Percentiles rank a stretch among this genome's conserved stretches.
phyloP scores from a whole-genome alignment of 768 basidiomycete genomes.

The Panaeolus cyanescens region DNA sequence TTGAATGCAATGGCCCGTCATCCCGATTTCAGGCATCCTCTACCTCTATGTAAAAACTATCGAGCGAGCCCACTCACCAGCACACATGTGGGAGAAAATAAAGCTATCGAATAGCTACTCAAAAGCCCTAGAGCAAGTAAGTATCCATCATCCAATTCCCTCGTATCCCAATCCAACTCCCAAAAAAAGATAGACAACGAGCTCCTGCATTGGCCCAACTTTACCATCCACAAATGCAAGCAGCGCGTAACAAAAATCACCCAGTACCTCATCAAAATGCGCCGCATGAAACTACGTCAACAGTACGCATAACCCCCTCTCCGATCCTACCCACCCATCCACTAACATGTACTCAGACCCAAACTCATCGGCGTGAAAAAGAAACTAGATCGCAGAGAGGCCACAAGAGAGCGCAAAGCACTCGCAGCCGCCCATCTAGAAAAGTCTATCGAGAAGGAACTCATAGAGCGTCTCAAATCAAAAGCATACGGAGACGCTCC shows the following conservation, averaged over 20 bases:
- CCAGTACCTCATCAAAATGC: constrained; percentile 98
- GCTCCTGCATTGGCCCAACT: constrained; percentile 98
- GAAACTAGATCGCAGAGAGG: constrained; percentile 92
- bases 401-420: constrained; percentile 92
- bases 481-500: constrained; percentile 98
- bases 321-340: not conserved
- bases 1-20: not conserved
- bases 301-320: constrained; percentile 56
- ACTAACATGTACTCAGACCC: constrained; percentile 51
- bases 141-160: constrained; percentile 20
- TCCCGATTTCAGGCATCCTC: constrained; percentile 56
- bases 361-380: constrained; percentile 96
- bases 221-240: constrained; percentile 98
- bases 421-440: constrained; percentile 95
- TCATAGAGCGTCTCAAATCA: constrained; percentile 91
- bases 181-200: constrained; percentile 83
- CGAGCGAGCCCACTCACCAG: constrained; percentile 94
- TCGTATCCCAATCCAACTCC: not conserved
- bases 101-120: constrained; percentile 92
- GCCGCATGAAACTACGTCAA: constrained; percentile 81
- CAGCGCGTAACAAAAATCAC: constrained; percentile 99
- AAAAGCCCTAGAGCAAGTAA: constrained; percentile 92
- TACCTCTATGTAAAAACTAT: constrained; percentile 98
- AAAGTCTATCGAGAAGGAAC: constrained; percentile 92
- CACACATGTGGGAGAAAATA: constrained; percentile 97